phyloP scores from a whole-genome alignment of 495 filamentous ascomycete genomes.

The Penicillium parvum region DNA sequence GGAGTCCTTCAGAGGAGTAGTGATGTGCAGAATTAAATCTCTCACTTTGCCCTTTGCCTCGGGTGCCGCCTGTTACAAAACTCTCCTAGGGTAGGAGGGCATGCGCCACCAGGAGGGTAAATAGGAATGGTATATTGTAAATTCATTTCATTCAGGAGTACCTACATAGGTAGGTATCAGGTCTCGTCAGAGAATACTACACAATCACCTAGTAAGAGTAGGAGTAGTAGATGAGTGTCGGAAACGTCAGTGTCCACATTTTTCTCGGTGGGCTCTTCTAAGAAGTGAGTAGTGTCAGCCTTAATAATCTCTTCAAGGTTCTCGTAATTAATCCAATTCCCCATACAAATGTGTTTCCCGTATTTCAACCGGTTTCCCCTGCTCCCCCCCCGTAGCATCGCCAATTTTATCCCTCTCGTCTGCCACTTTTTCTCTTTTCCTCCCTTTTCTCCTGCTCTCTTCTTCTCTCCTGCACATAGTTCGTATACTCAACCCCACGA shows the following conservation, averaged over 20 bases:
- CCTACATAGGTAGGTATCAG: neutral
- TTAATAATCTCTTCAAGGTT: neutral
- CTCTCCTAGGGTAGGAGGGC: constrained; percentile 12
- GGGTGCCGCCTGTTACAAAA: no score
- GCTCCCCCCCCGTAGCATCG: constrained; percentile 21
- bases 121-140: constrained; percentile 12
- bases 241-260: neutral
- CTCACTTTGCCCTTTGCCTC: constrained; percentile 17
- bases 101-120: constrained; percentile 17
- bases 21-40: constrained; percentile 15
- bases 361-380: constrained; percentile 2
- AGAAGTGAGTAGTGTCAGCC: no score
- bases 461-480: neutral
- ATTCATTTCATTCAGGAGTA: no score
- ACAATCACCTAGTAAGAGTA: no score
- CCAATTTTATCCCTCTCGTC: constrained; percentile 18
- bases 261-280: constrained; percentile 1
- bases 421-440: constrained; percentile 9
- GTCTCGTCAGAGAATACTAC: no score
- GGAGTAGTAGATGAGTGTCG: neutral
- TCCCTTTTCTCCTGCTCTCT: constrained; percentile 9
- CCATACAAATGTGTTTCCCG: constrained; percentile 13
- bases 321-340: constrained; percentile 6
- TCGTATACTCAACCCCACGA: neutral
- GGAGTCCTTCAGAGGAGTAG: constrained; percentile 1